Conservation (phyloP, 2,329 filamentous ascomycete genomes). For the Fusarium xyrophilum region DNA sequence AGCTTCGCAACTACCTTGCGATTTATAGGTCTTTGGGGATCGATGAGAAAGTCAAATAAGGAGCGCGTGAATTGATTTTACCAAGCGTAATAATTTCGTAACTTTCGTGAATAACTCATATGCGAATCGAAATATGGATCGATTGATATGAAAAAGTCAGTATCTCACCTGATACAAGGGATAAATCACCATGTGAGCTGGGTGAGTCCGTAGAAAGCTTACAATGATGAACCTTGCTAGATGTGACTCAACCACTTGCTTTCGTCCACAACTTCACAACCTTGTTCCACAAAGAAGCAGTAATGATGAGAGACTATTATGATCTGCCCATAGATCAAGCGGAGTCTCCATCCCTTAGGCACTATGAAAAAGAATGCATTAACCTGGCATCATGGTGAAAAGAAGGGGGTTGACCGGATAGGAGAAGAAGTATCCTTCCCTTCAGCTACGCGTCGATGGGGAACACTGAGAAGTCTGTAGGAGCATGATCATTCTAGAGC, state of each 20-base stretch:
- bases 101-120: too few relatives aligned
- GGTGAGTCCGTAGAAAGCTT: background rate
- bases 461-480: too few relatives aligned
- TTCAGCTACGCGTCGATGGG: background rate
- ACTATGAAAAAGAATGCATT: background rate
- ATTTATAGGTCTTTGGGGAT: background rate
- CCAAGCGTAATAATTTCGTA: accelerated
- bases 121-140: background rate
- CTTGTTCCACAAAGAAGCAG: background rate
- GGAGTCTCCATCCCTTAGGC: background rate
- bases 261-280: background rate
- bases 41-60: background rate
- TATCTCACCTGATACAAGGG: background rate
- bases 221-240: background rate
- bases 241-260: background rate
- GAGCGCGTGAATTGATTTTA: background rate
- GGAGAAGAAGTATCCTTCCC: background rate
- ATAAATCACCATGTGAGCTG: background rate
- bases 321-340: background rate
- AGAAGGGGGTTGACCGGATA: background rate
- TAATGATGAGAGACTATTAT: background rate
- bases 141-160: background rate
- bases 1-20: background rate
- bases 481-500: background rate
- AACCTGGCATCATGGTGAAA: background rate